A percentile compares a stretch with the other conserved stretches of the same genome.
Conservation (phyloP, 257 asterid genomes). For the Echium plantagineum region DNA sequence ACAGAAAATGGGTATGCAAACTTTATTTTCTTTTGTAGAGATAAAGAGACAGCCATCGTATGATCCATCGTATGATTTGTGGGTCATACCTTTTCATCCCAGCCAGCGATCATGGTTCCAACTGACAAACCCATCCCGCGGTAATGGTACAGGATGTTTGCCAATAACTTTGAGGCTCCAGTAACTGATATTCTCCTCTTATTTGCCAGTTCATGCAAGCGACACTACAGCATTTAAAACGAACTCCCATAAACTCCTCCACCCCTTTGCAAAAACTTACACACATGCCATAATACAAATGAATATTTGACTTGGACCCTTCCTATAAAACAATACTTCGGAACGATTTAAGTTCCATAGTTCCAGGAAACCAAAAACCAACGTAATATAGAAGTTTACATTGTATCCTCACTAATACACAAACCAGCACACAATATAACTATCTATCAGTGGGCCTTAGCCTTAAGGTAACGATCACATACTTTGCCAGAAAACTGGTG, state of each 20-base stretch:
- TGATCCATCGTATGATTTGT: too few relatives aligned
- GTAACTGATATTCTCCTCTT: slow-evolving; percentile 91
- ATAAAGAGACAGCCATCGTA: not conserved
- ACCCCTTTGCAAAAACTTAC: not conserved
- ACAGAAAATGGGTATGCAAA: not conserved
- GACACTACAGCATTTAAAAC: slow-evolving; percentile 47
- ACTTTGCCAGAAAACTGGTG: not conserved
- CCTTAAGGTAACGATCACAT: not conserved
- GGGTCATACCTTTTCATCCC: slow-evolving; percentile 81
- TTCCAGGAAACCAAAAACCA: too few relatives aligned
- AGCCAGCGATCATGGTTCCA: slow-evolving; percentile 97
- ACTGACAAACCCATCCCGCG: slow-evolving; percentile 96
- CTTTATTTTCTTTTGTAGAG: not conserved
- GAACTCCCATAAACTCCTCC: slow-evolving; percentile 30
- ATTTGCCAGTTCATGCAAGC: slow-evolving; percentile 86
- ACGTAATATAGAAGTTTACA: too few relatives aligned
- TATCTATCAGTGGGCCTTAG: too few relatives aligned
- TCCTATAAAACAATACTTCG: too few relatives aligned
- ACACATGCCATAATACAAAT: too few relatives aligned
- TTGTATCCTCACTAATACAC: too few relatives aligned
- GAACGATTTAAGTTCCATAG: too few relatives aligned
- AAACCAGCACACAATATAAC: too few relatives aligned
- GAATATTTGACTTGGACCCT: too few relatives aligned
- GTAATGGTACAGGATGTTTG: slow-evolving; percentile 82
- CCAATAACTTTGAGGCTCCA: slow-evolving; percentile 88